phyloP scores from a whole-genome alignment of 83 land plant genomes.

The Picea mariana region DNA sequence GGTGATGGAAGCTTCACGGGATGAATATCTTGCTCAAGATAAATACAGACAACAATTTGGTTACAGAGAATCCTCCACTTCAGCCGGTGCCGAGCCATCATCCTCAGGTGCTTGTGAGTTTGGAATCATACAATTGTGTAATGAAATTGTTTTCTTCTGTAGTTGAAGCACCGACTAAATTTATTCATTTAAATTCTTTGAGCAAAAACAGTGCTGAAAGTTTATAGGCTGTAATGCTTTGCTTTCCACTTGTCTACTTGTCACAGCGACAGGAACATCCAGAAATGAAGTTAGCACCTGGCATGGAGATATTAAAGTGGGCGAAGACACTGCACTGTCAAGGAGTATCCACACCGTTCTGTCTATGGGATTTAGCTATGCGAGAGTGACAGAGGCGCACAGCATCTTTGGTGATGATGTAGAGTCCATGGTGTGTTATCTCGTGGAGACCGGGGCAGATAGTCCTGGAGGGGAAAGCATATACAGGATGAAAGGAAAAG shows the following conservation, averaged over 20 bases:
- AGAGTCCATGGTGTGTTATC: slow-evolving; percentile 88
- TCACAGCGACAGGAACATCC: slow-evolving; percentile 35
- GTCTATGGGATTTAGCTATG: slow-evolving; percentile 94
- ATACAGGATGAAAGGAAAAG: slow-evolving; percentile 90
- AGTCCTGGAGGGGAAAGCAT: slow-evolving; percentile 35
- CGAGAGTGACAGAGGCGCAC: slow-evolving; percentile 84
- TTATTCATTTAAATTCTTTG: background rate
- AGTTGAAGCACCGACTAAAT: background rate
- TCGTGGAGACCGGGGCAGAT: slow-evolving; percentile 71
- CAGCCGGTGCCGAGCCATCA: slow-evolving; percentile 91
- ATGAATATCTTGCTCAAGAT: slow-evolving; percentile 83
- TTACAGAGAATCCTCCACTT: slow-evolving; percentile 70
- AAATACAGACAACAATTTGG: slow-evolving; percentile 54
- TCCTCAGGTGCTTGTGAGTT: slow-evolving; percentile 86
- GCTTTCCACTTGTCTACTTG: background rate
- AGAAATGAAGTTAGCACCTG: slow-evolving; percentile 19
- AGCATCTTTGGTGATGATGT: slow-evolving; percentile 97
- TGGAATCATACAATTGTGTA: background rate
- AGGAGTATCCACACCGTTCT: slow-evolving; percentile 74
- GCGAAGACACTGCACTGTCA: slow-evolving; percentile 34
- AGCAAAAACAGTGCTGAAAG: background rate
- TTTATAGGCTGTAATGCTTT: background rate
- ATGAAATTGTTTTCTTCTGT: background rate
- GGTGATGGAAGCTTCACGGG: slow-evolving; percentile 97
- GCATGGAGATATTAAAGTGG: slow-evolving; percentile 10